Percentiles rank a stretch among this genome's conserved stretches.
Conservation (phyloP, 2,329 filamentous ascomycete genomes). For the Fusarium palustre region DNA sequence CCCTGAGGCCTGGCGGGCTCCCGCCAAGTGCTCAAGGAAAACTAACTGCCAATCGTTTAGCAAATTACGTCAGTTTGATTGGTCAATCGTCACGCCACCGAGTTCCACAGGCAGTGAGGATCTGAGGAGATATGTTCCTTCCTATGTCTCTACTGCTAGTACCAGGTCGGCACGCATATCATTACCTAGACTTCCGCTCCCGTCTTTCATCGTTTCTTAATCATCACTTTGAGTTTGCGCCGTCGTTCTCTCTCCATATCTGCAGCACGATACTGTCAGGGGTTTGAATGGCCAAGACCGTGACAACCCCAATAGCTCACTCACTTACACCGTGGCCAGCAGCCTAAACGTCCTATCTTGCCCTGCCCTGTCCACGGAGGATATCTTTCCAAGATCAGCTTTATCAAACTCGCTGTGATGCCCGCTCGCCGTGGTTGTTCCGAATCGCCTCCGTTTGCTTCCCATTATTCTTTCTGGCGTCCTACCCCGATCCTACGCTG, state of each 20-base stretch:
- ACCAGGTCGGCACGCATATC: neutral
- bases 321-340: slow-evolving; percentile 4
- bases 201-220: slow-evolving; percentile 5
- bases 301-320: neutral
- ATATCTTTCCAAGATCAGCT: neutral
- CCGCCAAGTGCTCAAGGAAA: neutral
- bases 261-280: neutral
- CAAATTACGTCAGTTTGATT: neutral
- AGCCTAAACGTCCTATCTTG: neutral
- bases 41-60: neutral
- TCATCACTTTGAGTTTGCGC: slow-evolving; percentile 6
- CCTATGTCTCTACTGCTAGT: neutral
- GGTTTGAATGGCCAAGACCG: neutral
- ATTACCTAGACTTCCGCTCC: neutral
- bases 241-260: slow-evolving; percentile 8
- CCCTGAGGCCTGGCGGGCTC: neutral
- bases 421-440: slow-evolving; percentile 5
- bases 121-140: neutral
- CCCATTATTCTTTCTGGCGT: slow-evolving; percentile 3
- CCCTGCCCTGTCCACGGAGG: neutral
- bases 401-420: slow-evolving; percentile 20
- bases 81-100: neutral
- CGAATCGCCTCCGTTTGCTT: neutral
- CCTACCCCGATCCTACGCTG: slow-evolving; percentile 5
- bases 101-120: neutral